Percentiles rank a stretch among this genome's conserved stretches.
These are phyloP conservation scores for Neurospora sp. DNA, from an alignment of 495 filamentous ascomycete genomes.

Conservation along the genomic window DNA sequence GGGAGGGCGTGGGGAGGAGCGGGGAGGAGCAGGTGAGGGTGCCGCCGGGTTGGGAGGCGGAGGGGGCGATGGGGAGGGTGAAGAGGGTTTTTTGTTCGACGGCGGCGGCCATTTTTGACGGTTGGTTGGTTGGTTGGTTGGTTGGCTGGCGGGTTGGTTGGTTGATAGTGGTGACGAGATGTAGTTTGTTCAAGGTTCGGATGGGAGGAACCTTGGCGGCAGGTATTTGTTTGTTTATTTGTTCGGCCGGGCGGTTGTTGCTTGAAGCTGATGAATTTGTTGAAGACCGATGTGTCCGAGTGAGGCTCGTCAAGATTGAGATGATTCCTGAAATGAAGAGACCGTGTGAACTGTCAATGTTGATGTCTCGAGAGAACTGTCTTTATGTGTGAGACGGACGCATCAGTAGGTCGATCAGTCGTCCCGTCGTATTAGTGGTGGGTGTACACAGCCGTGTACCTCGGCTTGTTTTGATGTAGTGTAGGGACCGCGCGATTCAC, in stretches of 20 bases:
- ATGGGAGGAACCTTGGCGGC: not conserved
- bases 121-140: not conserved
- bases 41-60: conserved; percentile 32
- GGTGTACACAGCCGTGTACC: no score
- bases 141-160: not conserved
- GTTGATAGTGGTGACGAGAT: not conserved
- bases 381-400: no score
- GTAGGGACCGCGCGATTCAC: not conserved
- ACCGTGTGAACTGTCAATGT: no score
- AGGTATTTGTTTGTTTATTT: not conserved
- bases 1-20: conserved; percentile 35
- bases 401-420: no score
- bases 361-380: no score
- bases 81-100: conserved; percentile 20
- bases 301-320: no score
- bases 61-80: conserved; percentile 29
- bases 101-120: not conserved
- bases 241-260: not conserved
- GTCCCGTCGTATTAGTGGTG: no score
- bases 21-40: conserved; percentile 47
- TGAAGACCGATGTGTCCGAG: no score
- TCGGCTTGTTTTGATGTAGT: no score
- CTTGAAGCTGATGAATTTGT: no score
- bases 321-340: no score
- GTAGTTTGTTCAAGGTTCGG: not conserved